These are phyloP conservation scores for Plenodomus lindquistii DNA, from an alignment of 2,329 filamentous ascomycete genomes.

Conservation along the genomic window DNA sequence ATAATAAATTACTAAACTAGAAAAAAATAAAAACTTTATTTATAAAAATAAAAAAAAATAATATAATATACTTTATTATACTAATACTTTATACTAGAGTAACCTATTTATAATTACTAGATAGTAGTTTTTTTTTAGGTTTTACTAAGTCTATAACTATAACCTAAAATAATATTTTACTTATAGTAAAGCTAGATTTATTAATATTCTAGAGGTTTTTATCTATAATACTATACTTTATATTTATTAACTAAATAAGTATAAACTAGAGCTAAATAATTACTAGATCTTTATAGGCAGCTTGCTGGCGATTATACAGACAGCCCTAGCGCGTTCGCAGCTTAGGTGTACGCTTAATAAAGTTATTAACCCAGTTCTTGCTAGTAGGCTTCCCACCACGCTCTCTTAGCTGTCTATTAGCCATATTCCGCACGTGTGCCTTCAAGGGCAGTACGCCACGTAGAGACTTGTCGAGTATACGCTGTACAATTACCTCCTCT, in stretches of 20 bases:
- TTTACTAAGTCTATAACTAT: no score
- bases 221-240: conserved; percentile 14
- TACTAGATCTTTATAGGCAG: conserved; percentile 8
- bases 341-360: conserved; percentile 15
- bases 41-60: conserved; percentile 21
- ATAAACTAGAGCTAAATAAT: conserved; percentile 9
- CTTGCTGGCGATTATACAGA: conserved; percentile 14
- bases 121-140: no score
- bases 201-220: conserved; percentile 24
- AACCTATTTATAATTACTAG: conserved; percentile 32
- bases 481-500: no score
- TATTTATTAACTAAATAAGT: conserved; percentile 1
- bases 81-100: conserved; percentile 22
- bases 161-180: no score
- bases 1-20: conserved; percentile 10
- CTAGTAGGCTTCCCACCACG: conserved; percentile 7
- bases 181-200: no score
- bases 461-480: no score
- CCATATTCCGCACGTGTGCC: background rate
- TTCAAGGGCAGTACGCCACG: no score
- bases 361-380: conserved; percentile 16
- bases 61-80: conserved; percentile 1
- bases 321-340: conserved; percentile 10
- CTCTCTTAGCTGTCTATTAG: conserved; percentile 6
- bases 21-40: conserved; percentile 8